Conservation (phyloP, 1,284 basidiomycete species). For the Heliocybe sulcata region DNA sequence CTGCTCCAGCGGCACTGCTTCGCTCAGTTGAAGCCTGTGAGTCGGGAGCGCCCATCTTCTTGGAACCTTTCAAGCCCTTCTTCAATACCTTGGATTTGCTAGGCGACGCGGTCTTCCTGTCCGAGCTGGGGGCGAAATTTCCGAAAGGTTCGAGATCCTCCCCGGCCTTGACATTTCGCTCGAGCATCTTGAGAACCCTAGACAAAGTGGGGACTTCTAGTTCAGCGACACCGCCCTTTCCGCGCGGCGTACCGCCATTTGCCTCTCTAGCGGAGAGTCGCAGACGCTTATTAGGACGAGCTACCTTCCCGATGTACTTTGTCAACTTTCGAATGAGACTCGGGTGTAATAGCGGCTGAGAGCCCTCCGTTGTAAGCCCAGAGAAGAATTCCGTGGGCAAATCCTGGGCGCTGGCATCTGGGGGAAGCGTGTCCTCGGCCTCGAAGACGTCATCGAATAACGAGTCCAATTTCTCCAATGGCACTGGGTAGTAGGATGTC, state of each 20-base stretch:
- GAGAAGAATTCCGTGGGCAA: constrained; percentile 66
- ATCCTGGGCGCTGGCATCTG: constrained; percentile 49
- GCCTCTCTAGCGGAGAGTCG: constrained; percentile 33
- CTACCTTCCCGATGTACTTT: constrained; percentile 56
- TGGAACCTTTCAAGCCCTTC: constrained; percentile 30
- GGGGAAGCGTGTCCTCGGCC: constrained; percentile 75
- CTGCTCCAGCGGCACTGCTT: not conserved
- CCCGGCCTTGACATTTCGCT: constrained; percentile 66
- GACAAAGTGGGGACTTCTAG: constrained; percentile 55
- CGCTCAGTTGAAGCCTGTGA: not conserved
- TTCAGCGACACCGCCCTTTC: constrained; percentile 52
- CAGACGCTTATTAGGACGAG: constrained; percentile 55
- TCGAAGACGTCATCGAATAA: constrained; percentile 85
- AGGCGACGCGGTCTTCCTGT: constrained; percentile 5
- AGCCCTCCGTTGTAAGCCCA: constrained; percentile 43
- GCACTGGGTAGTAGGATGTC: constrained; percentile 31
- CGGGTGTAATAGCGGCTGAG: constrained; percentile 53
- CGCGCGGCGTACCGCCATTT: constrained; percentile 37
- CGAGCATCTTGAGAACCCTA: constrained; percentile 68
- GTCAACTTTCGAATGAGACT: constrained; percentile 62
- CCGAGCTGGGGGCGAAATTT: not conserved
- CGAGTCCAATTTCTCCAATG: constrained; percentile 66
- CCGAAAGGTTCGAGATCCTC: constrained; percentile 70
- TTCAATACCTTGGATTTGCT: constrained; percentile 10
- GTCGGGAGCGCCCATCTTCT: constrained; percentile 22